phyloP scores from a whole-genome alignment of 331 rosid genomes.

The Arachis monticola region DNA sequence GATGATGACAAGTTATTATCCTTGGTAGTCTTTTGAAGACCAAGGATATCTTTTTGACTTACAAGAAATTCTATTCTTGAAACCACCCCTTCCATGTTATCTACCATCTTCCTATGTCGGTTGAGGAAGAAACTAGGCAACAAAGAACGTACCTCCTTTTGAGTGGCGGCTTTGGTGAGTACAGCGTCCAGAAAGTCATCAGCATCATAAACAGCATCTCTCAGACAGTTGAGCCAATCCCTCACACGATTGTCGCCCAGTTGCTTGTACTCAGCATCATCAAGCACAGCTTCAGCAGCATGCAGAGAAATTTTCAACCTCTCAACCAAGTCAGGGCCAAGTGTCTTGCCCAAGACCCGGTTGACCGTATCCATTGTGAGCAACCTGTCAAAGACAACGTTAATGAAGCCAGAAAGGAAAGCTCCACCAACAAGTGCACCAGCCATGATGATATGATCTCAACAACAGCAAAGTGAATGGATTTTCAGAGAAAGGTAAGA shows the following conservation, averaged over 20 bases:
- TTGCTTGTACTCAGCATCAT: slow-evolving; percentile 22
- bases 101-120: neutral
- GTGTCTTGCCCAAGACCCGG: neutral
- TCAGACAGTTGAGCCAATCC: neutral
- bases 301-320: neutral
- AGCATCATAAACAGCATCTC: neutral
- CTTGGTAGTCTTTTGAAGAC: neutral
- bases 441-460: too few relatives aligned
- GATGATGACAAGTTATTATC: neutral
- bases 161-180: neutral
- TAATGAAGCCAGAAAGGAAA: too few relatives aligned
- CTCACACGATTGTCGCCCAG: neutral
- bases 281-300: neutral
- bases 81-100: neutral
- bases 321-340: neutral
- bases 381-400: too few relatives aligned
- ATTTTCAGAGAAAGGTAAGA: too few relatives aligned
- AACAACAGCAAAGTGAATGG: too few relatives aligned
- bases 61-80: neutral
- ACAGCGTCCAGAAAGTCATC: neutral
- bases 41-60: neutral
- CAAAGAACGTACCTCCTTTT: neutral
- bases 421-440: too few relatives aligned
- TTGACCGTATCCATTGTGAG: neutral
- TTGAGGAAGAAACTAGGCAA: neutral